A percentile compares a stretch with the other conserved stretches of the same genome.
Conservation (phyloP, 352 stramenopile genomes). For the Pythium rhizo-oryzae region DNA sequence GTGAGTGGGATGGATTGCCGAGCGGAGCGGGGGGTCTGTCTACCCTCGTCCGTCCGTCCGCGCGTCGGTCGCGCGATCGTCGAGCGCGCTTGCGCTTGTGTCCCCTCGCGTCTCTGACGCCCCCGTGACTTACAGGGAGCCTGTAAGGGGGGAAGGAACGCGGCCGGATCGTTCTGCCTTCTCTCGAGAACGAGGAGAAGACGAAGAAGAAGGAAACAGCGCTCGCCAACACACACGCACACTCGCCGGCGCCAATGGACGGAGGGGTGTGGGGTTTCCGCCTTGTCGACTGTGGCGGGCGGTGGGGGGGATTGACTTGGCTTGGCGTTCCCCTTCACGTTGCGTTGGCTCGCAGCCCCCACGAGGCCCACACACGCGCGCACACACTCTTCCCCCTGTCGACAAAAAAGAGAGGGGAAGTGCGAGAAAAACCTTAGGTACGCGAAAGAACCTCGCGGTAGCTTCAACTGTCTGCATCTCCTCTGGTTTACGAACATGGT, state of each 20-base stretch:
- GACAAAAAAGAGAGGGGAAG: constrained; percentile 5
- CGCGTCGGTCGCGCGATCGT: constrained; percentile 18
- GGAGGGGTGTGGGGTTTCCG: neutral
- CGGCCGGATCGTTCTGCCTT: neutral
- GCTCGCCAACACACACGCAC: neutral
- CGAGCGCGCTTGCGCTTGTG: constrained; percentile 30
- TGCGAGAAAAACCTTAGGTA: constrained; percentile 29
- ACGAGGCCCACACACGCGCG: neutral
- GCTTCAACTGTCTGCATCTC: constrained; percentile 23
- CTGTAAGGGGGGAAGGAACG: constrained; percentile 1
- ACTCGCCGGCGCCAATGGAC: neutral
- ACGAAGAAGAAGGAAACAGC: neutral
- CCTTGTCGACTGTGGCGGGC: neutral
- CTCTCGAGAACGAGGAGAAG: neutral
- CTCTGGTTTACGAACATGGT: constrained; percentile 23
- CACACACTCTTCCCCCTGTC: neutral
- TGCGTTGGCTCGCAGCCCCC: neutral
- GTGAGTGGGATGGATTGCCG: neutral
- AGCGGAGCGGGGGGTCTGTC: constrained; percentile 1
- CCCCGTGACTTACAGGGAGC: constrained; percentile 14
- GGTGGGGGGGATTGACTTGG: too few relatives aligned
- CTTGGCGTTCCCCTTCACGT: neutral
- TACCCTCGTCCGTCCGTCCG: constrained; percentile 17
- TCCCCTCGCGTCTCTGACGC: constrained; percentile 35
- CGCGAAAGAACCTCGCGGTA: constrained; percentile 19